Evolutionary conservation across 2,329 filamentous ascomycete species (phyloP), one percentile per base, ranked within the genome.

Genomic region (Cordyceps sp.): DNA sequence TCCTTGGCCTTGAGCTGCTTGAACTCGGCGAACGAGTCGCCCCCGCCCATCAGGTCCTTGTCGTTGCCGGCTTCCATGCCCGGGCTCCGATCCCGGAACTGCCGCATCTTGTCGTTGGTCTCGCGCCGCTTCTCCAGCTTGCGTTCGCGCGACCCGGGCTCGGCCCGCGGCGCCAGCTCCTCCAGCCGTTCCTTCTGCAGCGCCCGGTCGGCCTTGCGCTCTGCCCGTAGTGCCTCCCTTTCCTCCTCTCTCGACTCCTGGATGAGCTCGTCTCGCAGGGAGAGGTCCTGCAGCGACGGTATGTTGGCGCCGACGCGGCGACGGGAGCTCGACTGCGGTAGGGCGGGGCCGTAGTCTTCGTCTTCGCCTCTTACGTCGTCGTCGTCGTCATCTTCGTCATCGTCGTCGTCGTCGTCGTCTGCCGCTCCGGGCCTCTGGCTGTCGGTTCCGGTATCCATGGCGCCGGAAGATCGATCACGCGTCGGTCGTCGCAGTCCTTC

Each of bases 51-150:
- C 18, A 96, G 51, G 33, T 92, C 80, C 13, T 61, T 60, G 10
- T 93, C 86, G 0, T 67, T 66, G 61, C 67, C 39, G 54, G 45
- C 65, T 1, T 54, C 61, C 33, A 50, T 61, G 1, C 71, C 74
- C 0, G 76, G 71, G 10, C 73, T 77, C 39, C 67, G 73, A 40
- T 85, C 64, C 36, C 73, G 59, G 47, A 93, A 93, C 10, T 69
- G 67, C 18, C 73, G 69, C 60, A 92, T 77, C 41, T 77, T 73
- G 6, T 78, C 75, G 20, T 79, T 78, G 5, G 69, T 61, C 39
- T 80, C 78, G 22, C 67, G 69, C 40, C 76, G 78, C 66, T 94
- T 94, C 59, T 98, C 88, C 1, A 96, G 64, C 46, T 74, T 71
- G 10, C 88, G 74, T 57, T 93, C 88, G 29, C 76, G 74, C 1